Percentiles rank a stretch among this genome's conserved stretches.
Evolutionary conservation across 129 eudicot genomes (phyloP).

Genomic region (Rutidosis leptorrhynchoides): DNA sequence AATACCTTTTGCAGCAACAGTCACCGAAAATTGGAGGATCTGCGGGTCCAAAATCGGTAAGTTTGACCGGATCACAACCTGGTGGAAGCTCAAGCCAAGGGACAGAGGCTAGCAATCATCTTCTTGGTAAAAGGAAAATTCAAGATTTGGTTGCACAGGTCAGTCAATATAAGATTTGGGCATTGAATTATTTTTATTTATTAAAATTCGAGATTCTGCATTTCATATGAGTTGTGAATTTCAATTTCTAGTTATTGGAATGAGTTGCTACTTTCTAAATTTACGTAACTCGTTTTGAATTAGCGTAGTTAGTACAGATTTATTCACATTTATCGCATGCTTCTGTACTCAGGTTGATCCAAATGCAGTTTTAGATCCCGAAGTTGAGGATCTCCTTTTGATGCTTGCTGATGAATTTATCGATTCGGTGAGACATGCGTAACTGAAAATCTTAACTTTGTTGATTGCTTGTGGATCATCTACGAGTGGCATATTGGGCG

Average conservation of each 20-base stretch:
- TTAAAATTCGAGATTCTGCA: neutral
- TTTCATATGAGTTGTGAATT: no score
- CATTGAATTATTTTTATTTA: neutral
- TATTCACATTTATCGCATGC: neutral
- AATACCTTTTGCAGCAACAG: slow-evolving; percentile 65
- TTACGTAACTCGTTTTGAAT: slow-evolving; percentile 4
- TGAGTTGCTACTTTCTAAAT: neutral
- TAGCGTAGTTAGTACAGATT: neutral
- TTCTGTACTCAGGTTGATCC: slow-evolving; percentile 58
- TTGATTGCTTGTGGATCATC: neutral
- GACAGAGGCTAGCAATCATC: slow-evolving; percentile 89
- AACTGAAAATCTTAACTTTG: neutral
- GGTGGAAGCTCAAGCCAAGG: slow-evolving; percentile 98
- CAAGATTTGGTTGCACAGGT: slow-evolving; percentile 92
- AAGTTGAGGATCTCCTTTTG: slow-evolving; percentile 76
- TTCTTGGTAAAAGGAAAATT: slow-evolving; percentile 86
- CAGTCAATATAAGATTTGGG: slow-evolving; percentile 13
- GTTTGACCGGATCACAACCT: slow-evolving; percentile 93
- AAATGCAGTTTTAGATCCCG: slow-evolving; percentile 71
- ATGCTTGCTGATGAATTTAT: slow-evolving; percentile 84
- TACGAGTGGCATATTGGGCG: neutral
- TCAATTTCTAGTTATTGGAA: neutral
- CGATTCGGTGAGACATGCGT: slow-evolving; percentile 66
- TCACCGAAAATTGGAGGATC: slow-evolving; percentile 74
- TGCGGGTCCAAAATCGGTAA: slow-evolving; percentile 73